Evolutionary conservation across 2,329 filamentous ascomycete species (phyloP).

Genomic region (Trichothecium roseum): DNA sequence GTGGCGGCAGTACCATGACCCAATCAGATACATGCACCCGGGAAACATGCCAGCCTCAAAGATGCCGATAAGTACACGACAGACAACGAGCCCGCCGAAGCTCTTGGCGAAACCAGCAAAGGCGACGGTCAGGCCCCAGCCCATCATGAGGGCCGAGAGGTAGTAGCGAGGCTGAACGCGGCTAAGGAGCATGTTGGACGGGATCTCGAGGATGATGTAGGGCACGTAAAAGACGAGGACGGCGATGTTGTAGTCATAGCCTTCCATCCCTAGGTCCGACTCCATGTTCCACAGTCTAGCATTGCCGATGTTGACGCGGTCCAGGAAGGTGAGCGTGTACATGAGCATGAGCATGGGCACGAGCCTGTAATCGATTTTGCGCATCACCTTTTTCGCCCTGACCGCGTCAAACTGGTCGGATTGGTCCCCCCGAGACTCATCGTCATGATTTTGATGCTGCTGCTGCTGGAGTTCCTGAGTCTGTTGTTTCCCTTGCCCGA

Average conservation of each 20-base stretch:
- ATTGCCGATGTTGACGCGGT: conserved; percentile 9
- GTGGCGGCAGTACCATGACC: conserved; percentile 21
- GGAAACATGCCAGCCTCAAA: conserved; percentile 23
- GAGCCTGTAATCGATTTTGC: conserved; percentile 13
- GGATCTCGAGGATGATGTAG: conserved; percentile 20
- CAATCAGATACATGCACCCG: conserved; percentile 20
- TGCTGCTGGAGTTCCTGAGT: too few species aligned
- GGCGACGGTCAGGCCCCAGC: conserved; percentile 17
- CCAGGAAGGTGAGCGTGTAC: conserved; percentile 14
- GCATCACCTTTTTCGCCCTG: conserved; percentile 8
- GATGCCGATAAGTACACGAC: conserved; percentile 21
- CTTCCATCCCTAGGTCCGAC: conserved; percentile 17
- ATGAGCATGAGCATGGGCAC: conserved; percentile 14
- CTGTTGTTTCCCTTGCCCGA: too few species aligned
- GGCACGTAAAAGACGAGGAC: conserved; percentile 19
- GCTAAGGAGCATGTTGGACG: conserved; percentile 18
- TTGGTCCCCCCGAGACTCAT: too few species aligned
- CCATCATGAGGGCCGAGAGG: conserved; percentile 15
- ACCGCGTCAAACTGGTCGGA: conserved; percentile 5
- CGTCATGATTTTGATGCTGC: too few species aligned
- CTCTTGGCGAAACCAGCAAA: conserved; percentile 16
- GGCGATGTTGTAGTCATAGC: conserved; percentile 16
- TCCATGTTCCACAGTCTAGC: conserved; percentile 16
- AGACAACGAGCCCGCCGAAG: conserved; percentile 13
- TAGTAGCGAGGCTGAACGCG: conserved; percentile 15